Conservation (phyloP, 1,139 yeast genomes). For the Geotrichum carabidarum region DNA sequence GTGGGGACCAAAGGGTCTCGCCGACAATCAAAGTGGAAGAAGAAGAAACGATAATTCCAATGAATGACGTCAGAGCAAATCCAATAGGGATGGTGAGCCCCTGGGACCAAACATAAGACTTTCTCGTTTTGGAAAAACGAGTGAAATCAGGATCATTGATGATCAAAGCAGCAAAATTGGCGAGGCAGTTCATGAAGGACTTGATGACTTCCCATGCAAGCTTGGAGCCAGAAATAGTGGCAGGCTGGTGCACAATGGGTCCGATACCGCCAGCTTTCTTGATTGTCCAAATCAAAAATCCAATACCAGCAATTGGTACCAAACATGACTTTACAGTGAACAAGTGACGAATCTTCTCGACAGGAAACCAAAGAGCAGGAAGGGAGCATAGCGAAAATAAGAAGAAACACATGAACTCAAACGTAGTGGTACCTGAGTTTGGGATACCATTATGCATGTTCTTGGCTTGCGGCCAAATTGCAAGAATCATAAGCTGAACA, state of each 20-base stretch:
- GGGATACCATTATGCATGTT: slow-evolving; percentile 45
- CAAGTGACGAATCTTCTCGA: slow-evolving; percentile 73
- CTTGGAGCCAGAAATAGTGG: slow-evolving; percentile 49
- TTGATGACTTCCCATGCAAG: slow-evolving; percentile 80
- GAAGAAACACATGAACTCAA: slow-evolving; percentile 66
- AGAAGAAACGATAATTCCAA: slow-evolving; percentile 82
- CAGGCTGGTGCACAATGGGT: slow-evolving; percentile 52
- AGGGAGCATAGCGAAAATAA: slow-evolving; percentile 71
- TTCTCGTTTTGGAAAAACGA: slow-evolving; percentile 61
- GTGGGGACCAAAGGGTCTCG: slow-evolving; percentile 76
- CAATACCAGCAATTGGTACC: slow-evolving; percentile 76
- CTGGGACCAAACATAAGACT: slow-evolving; percentile 50
- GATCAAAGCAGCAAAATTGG: slow-evolving; percentile 81
- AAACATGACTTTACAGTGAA: slow-evolving; percentile 72
- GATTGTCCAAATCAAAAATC: slow-evolving; percentile 74
- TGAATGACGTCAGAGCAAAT: slow-evolving; percentile 76
- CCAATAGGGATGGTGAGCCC: slow-evolving; percentile 65
- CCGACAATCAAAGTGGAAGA: slow-evolving; percentile 69
- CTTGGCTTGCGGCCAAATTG: slow-evolving; percentile 42
- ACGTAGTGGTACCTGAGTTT: slow-evolving; percentile 55
- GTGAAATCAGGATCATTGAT: slow-evolving; percentile 88
- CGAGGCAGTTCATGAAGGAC: slow-evolving; percentile 73
- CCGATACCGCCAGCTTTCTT: slow-evolving; percentile 72
- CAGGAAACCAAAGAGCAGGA: slow-evolving; percentile 76
- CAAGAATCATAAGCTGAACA: slow-evolving; percentile 50